These are phyloP conservation scores for Panicum virgatum DNA, from an alignment of 202 grass and related monocot genomes.

Conservation along the genomic window DNA sequence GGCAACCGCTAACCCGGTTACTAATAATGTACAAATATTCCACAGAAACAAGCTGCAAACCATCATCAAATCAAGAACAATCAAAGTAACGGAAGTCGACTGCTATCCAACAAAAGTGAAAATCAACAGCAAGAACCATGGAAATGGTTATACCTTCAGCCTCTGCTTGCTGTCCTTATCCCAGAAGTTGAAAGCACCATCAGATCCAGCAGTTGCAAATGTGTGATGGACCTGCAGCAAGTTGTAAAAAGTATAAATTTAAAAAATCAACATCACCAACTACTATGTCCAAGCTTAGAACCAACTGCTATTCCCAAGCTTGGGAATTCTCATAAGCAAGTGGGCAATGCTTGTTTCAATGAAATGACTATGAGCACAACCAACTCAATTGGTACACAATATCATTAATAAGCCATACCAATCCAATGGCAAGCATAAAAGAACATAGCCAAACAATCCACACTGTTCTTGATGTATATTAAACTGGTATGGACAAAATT, in stretches of 20 bases:
- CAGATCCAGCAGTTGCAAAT: constrained; percentile 93
- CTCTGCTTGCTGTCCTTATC: constrained; percentile 99
- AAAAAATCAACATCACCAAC: constrained; percentile 14
- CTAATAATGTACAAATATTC: not conserved
- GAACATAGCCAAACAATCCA: constrained; percentile 1
- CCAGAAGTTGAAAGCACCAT: constrained; percentile 99
- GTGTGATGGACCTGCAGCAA: constrained; percentile 84
- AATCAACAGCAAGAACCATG: not conserved
- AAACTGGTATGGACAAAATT: constrained; percentile 10
- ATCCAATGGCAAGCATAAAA: not conserved
- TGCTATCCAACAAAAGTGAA: not conserved
- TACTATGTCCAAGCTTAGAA: not conserved
- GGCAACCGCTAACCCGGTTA: not conserved
- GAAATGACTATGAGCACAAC: constrained; percentile 17
- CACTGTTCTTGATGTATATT: not conserved
- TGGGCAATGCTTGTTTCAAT: constrained; percentile 4
- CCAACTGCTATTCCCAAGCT: not conserved
- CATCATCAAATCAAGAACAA: constrained; percentile 16
- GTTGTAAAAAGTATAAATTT: constrained; percentile 18
- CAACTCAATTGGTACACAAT: not conserved
- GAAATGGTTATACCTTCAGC: constrained; percentile 67
- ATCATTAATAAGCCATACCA: constrained; percentile 14
- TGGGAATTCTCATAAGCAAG: not conserved
- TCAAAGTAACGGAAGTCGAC: constrained; percentile 18
- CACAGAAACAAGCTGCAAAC: constrained; percentile 6